Base-by-base conservation (phyloP, 2,329 filamentous ascomycete species). In the Penicillium sp. region DNA sequence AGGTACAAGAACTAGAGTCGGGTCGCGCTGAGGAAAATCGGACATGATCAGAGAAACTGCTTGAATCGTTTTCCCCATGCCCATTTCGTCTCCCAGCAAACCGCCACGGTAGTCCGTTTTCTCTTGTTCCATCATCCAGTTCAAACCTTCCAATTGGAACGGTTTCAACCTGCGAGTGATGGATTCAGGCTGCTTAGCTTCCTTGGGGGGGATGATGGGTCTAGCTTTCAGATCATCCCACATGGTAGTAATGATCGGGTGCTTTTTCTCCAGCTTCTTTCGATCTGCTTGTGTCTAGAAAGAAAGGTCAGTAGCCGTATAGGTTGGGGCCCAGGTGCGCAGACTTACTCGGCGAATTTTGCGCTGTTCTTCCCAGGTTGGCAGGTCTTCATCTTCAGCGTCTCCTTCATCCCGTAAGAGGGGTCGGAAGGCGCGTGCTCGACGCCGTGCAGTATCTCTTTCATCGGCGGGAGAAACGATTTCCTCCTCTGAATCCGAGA, bases 41-140 rank as follows among this genome's bases (percentile, higher is more conserved):
- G 92, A 96, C 93, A 97, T 97, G 70, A 98, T 90, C 39, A 98
- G 80, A 3, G 92, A 96, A 15, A 98, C 93, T 2, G 93, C 92
- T 71, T 98, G 93, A 44, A 98, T 97, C 0, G 93, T 98, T 75
- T 98, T 98, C 43, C 93, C 93, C 73, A 98, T 88, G 6, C 93
- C 93, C 93, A 98, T 98, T 72, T 98, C 93, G 61, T 98, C 93
- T 51, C 93, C 93, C 1, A 98, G 80, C 2, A 98, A 77, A 12
- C 93, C 93, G 15, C 93, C 93, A 64, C 84, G 88, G 80, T 91
- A 97, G 33, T 86, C 74, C 0, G 83, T 87, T 70, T 88, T 77
- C 67, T 98, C 93, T 79, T 97, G 95, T 47, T 81, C 84, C 53
- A 81, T 83, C 89, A 98, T 95, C 93, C 93, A 98, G 44, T 89